These are phyloP conservation scores for Salinomyces thailandicus DNA, from an alignment of 2,329 filamentous ascomycete species.

Conservation along the genomic window DNA sequence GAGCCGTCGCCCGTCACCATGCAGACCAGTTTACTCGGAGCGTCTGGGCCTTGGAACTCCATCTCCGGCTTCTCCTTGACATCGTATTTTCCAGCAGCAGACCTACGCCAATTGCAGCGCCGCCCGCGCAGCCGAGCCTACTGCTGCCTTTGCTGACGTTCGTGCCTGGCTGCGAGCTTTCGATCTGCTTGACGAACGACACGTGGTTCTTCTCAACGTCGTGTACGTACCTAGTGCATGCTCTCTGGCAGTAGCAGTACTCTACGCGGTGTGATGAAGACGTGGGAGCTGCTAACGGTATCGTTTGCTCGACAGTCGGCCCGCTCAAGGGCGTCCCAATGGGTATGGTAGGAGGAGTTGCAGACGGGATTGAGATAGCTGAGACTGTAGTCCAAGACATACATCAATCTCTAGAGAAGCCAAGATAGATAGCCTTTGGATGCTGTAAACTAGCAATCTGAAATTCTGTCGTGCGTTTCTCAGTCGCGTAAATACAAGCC, in stretches of 20 bases:
- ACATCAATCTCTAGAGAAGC: too few relatives aligned
- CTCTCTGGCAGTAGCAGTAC: slow-evolving; percentile 5
- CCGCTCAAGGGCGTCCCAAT: too few relatives aligned
- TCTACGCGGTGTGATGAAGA: slow-evolving; percentile 7
- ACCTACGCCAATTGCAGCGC: slow-evolving; percentile 12
- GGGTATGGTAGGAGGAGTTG: too few relatives aligned
- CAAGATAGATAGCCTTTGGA: too few relatives aligned
- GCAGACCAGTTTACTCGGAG: slow-evolving; percentile 4
- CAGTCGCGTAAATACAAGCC: too few relatives aligned
- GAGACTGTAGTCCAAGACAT: too few relatives aligned
- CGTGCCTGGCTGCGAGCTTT: slow-evolving; percentile 6
- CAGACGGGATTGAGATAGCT: too few relatives aligned
- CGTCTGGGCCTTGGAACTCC: neutral
- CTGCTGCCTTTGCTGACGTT: slow-evolving; percentile 13
- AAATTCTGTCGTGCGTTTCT: too few relatives aligned
- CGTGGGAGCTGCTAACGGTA: slow-evolving; percentile 6
- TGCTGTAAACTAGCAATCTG: too few relatives aligned
- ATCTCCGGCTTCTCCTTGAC: slow-evolving; percentile 4
- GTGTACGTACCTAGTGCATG: slow-evolving; percentile 11
- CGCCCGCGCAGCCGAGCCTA: slow-evolving; percentile 13
- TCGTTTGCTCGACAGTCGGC: slow-evolving; percentile 5
- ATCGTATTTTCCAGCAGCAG: slow-evolving; percentile 9
- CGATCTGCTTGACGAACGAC: slow-evolving; percentile 9
- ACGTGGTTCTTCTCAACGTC: slow-evolving; percentile 13
- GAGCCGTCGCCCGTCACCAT: slow-evolving; percentile 8